Base-by-base conservation (phyloP, 2,329 filamentous ascomycete genomes). In the Botrytis porri region DNA sequence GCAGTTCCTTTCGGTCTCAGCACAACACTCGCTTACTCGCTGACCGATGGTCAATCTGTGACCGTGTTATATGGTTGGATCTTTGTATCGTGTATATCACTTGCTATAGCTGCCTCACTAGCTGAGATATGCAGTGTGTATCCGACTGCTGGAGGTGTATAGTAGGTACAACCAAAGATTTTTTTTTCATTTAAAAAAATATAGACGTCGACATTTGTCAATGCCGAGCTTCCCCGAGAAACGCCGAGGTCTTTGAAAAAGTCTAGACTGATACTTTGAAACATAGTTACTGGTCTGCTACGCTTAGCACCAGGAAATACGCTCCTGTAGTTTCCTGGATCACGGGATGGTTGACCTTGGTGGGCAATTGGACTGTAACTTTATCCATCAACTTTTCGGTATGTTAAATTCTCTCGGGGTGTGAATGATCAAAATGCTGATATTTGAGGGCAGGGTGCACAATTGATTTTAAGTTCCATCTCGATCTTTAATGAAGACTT, bases 61-160 rank as follows among this genome's bases (percentile, higher is more conserved):
- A 92, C 89, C 37, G 86, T 93, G 59, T 83, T 93, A 76, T 93
- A 88, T 86, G 91, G 91, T 59, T 93, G 88, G 89, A 85, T 92
- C 3, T 81, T 91, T 48, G 87, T 92, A 41, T 89, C 88, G 6
- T 80, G 91, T 54, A 88, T 92, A 76, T 90, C 88, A 18, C 83
- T 88, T 73, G 85, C 84, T 73, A 91, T 92, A 76, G 89, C 90
- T 69, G 88, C 88, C 43, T 91, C 89, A 20, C 83, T 92, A 71
- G 90, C 89, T 29, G 90, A 92, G 80, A 92, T 92, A 74, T 90
- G 89, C 81, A 88, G 89, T 64, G 89, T 91, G 22, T 92, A 89
- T 79, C 90, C 90, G 2, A 92, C 89, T 12, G 88, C 89, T 43
- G 90, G 89, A 60, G 89, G 90, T 39, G 89, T 92, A 3, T 93